Base-by-base conservation (phyloP, 116 monocot species). In the Trichopus zeylanicus region DNA sequence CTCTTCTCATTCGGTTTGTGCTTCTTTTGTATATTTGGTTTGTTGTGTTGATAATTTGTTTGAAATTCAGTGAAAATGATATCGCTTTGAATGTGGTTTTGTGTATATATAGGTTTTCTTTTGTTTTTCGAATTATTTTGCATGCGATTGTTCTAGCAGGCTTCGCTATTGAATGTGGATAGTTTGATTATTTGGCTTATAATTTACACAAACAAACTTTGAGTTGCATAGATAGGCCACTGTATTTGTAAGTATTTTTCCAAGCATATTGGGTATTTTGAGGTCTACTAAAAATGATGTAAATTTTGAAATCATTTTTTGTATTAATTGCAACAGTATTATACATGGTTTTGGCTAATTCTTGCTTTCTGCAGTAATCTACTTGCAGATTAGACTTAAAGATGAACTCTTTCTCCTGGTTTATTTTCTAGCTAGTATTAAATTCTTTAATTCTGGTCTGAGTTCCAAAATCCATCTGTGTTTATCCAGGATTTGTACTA, bases 401-500 rank as follows among this genome's bases (percentile, higher is more conserved):
- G 25, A 11, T 25, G 52, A 26, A 52, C 23, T 21, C 10, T 25
- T 52, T 52, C 26, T 7, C 26, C 7, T 25, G 3, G 22, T 2
- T 11, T 52, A 8, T 27, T 55, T 28, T 3, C 8, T 27, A 29
- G 11, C 24, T 53, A 19, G 49, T 35, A 5, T 6, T 35, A 10
- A 5, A 35, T 35, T 5, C 34, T 35, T 5, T 6, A 5, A 6
- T 35, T 5, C 34, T 35, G 7, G 34, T 35, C 7, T 35, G 34
- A 35, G 5, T 35, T 35, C 34, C 34, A 6, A 6, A 5, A 10
- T 35, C 5, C 34, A 5, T 10, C 10, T 5, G 31, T 57, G 31
- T 28, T 42, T 46, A 26, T 26, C 23, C 46, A 60, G 60, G 60
- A 26, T 39, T 60, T 69, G 38, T 69, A 5, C 72, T 78, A n/a